phyloP scores from a whole-genome alignment of 2,329 filamentous ascomycete genomes.

The Stromatinia cepivora region DNA sequence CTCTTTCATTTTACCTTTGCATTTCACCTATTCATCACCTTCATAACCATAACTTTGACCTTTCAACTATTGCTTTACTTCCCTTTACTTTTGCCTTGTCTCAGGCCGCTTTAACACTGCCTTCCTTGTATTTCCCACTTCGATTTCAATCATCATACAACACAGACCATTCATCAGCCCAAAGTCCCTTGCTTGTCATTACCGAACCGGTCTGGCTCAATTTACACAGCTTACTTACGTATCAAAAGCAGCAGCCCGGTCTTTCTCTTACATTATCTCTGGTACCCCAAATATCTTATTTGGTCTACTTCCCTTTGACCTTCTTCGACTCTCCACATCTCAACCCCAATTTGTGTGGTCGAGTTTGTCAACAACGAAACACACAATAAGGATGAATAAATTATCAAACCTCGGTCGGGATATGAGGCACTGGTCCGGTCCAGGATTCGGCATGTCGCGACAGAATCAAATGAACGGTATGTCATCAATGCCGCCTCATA shows the following conservation, averaged over 20 bases:
- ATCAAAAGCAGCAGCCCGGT: slow-evolving; percentile 22
- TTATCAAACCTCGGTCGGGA: slow-evolving; percentile 67
- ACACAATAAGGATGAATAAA: slow-evolving; percentile 62
- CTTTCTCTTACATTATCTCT: slow-evolving; percentile 23
- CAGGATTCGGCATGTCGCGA: slow-evolving; percentile 63
- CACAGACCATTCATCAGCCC: slow-evolving; percentile 4
- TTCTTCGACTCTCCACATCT: slow-evolving; percentile 19
- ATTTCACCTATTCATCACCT: background rate
- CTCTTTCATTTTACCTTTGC: background rate
- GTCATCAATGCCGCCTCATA: slow-evolving; percentile 52
- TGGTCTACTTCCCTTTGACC: slow-evolving; percentile 16
- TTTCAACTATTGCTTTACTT: background rate
- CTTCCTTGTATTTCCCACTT: background rate
- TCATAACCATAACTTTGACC: background rate
- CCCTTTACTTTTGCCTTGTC: background rate
- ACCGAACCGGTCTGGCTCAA: slow-evolving; percentile 14
- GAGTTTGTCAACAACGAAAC: slow-evolving; percentile 16
- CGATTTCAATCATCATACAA: background rate
- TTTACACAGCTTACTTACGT: slow-evolving; percentile 3
- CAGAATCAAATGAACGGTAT: slow-evolving; percentile 45
- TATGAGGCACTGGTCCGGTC: slow-evolving; percentile 68
- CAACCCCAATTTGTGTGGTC: slow-evolving; percentile 17
- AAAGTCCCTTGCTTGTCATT: slow-evolving; percentile 5
- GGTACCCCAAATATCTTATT: slow-evolving; percentile 21
- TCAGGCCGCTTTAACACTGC: slow-evolving; percentile 1